phyloP scores from a whole-genome alignment of 768 basidiomycete genomes.

The Paxillus involutus region DNA sequence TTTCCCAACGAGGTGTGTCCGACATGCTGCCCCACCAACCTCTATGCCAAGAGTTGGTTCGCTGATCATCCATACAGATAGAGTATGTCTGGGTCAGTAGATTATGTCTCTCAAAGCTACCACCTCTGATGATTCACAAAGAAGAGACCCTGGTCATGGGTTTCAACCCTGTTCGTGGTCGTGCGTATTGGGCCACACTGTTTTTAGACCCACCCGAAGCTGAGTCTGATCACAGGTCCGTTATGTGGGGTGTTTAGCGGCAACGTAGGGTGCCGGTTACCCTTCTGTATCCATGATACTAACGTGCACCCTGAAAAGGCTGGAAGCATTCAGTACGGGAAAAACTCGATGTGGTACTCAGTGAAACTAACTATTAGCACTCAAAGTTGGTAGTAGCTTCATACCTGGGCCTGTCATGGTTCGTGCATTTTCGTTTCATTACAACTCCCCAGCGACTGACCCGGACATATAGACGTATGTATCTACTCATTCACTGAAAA shows the following conservation, averaged over 20 bases:
- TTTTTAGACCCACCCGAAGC: background rate
- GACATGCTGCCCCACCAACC: no score
- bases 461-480: background rate
- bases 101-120: background rate
- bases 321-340: background rate
- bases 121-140: background rate
- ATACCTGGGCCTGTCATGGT: constrained; percentile 7
- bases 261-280: constrained; percentile 5
- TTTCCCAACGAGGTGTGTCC: constrained; percentile 16
- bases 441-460: background rate
- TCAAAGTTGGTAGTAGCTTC: constrained; percentile 5
- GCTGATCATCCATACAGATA: constrained; percentile 10
- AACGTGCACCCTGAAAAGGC: background rate
- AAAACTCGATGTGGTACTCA: background rate
- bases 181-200: background rate
- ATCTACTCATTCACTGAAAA: background rate
- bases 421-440: background rate
- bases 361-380: background rate
- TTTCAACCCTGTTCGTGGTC: background rate
- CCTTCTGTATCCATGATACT: background rate
- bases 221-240: constrained; percentile 11
- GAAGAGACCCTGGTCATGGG: background rate
- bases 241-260: constrained; percentile 10
- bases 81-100: constrained; percentile 19
- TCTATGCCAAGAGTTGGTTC: no score